Conservation (phyloP, 495 filamentous ascomycete species). For the Glarea lozoyensis region DNA sequence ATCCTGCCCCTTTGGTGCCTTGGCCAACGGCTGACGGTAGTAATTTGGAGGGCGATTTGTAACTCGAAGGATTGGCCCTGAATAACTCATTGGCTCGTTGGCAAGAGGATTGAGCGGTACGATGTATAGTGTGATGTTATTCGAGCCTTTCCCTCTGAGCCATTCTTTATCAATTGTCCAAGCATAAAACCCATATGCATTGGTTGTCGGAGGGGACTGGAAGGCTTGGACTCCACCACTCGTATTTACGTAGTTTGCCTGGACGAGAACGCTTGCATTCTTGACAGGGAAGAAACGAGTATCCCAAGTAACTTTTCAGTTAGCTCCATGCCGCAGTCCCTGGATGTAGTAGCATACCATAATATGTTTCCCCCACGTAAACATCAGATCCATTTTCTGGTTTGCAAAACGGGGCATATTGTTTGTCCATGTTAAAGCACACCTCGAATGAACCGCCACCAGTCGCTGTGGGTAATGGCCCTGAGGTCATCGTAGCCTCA, state of each 20-base stretch:
- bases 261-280: slow-evolving; percentile 8
- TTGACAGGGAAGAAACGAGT: slow-evolving; percentile 4
- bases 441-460: slow-evolving; percentile 12
- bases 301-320: slow-evolving; percentile 15
- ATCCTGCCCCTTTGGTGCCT: slow-evolving; percentile 8
- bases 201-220: slow-evolving; percentile 2
- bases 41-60: slow-evolving; percentile 5
- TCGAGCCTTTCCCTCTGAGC: slow-evolving; percentile 5
- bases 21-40: slow-evolving; percentile 3
- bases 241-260: slow-evolving; percentile 14
- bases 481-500: background rate
- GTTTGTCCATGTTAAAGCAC: slow-evolving; percentile 11
- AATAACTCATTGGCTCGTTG: slow-evolving; percentile 1
- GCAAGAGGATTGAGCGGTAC: slow-evolving; percentile 3
- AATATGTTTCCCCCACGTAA: slow-evolving; percentile 14
- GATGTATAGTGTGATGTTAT: slow-evolving; percentile 14
- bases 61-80: slow-evolving; percentile 9
- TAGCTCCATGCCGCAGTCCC: too few species aligned
- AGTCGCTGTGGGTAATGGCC: slow-evolving; percentile 5
- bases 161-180: slow-evolving; percentile 13
- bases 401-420: slow-evolving; percentile 15
- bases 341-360: slow-evolving; percentile 9
- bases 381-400: slow-evolving; percentile 10
- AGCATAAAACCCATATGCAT: slow-evolving; percentile 3
- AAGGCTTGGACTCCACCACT: slow-evolving; percentile 9